Conservation (phyloP, 2,329 filamentous ascomycete species). For the Fusarium sp. region DNA sequence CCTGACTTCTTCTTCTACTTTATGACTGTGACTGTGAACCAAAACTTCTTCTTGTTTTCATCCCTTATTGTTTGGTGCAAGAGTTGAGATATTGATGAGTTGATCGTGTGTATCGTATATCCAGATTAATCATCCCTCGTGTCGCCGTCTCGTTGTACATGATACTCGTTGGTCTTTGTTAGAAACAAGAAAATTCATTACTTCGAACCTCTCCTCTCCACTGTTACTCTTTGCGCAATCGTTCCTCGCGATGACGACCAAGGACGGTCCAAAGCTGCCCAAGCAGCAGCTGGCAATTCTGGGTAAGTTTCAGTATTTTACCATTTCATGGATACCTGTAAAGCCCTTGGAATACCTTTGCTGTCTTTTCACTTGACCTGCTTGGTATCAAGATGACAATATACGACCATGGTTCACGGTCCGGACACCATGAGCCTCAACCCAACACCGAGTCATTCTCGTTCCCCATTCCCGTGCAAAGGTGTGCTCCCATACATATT, state of each 20-base stretch:
- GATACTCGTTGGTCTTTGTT: background rate
- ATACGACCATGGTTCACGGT: background rate
- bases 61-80: conserved; percentile 5
- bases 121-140: background rate
- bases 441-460: background rate
- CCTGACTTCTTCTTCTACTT: conserved; percentile 15
- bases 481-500: background rate
- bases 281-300: conserved; percentile 81
- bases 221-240: conserved; percentile 13
- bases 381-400: background rate
- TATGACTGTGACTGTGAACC: conserved; percentile 3
- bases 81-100: conserved; percentile 8
- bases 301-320: conserved; percentile 63
- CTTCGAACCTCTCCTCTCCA: background rate
- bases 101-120: background rate
- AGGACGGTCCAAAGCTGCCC: conserved; percentile 71
- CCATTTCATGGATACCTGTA: background rate
- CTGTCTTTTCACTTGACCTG: conserved; percentile 10
- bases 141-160: background rate
- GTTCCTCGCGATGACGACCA: conserved; percentile 37
- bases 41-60: conserved; percentile 6
- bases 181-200: conserved; percentile 16
- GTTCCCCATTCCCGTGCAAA: background rate
- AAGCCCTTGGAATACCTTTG: background rate
- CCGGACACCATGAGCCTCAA: background rate